Conservation (phyloP, 139 green algal genomes). For the Penium margaritaceum region DNA sequence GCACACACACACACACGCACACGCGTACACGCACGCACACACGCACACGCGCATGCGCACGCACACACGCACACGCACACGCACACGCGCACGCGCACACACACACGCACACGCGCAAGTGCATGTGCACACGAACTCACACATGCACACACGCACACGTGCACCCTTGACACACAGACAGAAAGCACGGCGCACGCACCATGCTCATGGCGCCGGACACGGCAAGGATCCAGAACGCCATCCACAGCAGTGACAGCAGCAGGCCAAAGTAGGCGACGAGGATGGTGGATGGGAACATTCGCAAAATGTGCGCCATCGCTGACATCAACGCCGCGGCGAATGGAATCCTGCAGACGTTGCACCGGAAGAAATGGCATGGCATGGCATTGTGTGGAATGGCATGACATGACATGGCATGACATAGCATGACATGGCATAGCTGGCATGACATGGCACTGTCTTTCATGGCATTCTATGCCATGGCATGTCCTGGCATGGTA, state of each 20-base stretch:
- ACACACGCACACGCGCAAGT: background rate
- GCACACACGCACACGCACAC: background rate
- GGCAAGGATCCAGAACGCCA: constrained; percentile 9
- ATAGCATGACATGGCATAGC: background rate
- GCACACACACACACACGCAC: background rate
- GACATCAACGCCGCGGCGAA: constrained; percentile 23
- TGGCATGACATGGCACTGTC: background rate
- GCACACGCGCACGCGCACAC: background rate
- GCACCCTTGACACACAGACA: background rate
- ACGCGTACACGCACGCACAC: background rate
- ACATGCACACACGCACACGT: background rate
- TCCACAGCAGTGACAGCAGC: background rate
- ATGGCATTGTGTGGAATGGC: background rate
- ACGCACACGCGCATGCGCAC: background rate
- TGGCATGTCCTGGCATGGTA: background rate
- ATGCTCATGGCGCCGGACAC: constrained; percentile 13
- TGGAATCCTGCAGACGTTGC: constrained; percentile 20
- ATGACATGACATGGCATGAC: background rate
- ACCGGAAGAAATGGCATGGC: background rate
- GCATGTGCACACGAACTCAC: background rate
- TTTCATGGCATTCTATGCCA: background rate
- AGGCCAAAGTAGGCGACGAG: constrained; percentile 13
- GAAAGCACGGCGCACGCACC: background rate
- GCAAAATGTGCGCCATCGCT: constrained; percentile 16
- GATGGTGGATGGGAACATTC: constrained; percentile 17